Percentiles rank a stretch among this genome's conserved stretches.
Conservation (phyloP, 2,329 filamentous ascomycete species). For the Claviceps monticola region DNA sequence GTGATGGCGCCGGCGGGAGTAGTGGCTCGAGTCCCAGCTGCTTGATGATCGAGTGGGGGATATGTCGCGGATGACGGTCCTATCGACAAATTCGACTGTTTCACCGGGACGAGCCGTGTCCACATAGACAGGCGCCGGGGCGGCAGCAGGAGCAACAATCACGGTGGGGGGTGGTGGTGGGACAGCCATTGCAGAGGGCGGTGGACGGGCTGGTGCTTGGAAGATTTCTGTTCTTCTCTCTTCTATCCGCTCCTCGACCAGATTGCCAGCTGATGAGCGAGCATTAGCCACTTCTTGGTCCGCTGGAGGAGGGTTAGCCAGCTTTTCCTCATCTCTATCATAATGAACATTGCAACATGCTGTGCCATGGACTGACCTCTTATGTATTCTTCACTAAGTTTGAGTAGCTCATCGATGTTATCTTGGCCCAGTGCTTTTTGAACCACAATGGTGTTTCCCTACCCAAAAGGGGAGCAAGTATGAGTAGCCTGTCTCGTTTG, state of each 20-base stretch:
- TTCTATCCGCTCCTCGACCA: conserved; percentile 33
- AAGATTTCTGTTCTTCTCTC: conserved; percentile 15
- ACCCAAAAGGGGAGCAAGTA: background rate
- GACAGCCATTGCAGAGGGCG: conserved; percentile 9
- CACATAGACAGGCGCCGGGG: conserved; percentile 18
- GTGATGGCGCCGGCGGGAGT: conserved; percentile 17
- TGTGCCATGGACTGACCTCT: conserved; percentile 26
- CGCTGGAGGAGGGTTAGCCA: conserved; percentile 15
- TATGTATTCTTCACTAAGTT: conserved; percentile 65
- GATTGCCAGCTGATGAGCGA: conserved; percentile 31
- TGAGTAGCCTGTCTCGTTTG: conserved; percentile 2
- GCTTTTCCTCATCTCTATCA: background rate
- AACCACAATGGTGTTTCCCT: conserved; percentile 73
- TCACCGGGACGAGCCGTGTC: conserved; percentile 20
- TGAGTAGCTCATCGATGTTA: conserved; percentile 82
- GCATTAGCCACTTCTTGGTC: conserved; percentile 31
- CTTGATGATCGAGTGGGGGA: conserved; percentile 31
- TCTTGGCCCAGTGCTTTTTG: conserved; percentile 75
- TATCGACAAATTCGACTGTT: conserved; percentile 28
- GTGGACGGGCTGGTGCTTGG: conserved; percentile 7
- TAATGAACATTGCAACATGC: background rate
- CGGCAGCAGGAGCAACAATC: conserved; percentile 15
- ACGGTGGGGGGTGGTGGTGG: background rate
- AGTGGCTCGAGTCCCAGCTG: conserved; percentile 18
- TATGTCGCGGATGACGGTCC: conserved; percentile 33